A percentile compares a stretch with the other conserved stretches of the same genome.
phyloP scores from a whole-genome alignment of 306 rosid species.

The Clitoria ternatea region DNA sequence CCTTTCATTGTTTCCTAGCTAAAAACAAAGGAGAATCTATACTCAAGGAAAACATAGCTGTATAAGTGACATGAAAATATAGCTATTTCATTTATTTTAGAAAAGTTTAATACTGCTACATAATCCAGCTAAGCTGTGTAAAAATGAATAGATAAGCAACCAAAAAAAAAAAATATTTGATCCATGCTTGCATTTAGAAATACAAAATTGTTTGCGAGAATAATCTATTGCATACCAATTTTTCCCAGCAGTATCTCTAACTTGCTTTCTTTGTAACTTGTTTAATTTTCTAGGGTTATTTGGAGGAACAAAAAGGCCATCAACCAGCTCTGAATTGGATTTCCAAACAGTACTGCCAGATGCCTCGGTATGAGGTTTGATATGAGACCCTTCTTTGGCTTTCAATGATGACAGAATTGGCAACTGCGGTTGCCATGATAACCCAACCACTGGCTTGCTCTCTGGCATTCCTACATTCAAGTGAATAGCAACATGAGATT shows the following conservation, averaged over 20 bases:
- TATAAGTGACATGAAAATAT: background rate
- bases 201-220: background rate
- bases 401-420: conserved; percentile 40
- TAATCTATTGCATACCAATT: conserved; percentile 46
- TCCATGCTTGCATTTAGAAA: background rate
- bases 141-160: background rate
- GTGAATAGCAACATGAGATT: background rate
- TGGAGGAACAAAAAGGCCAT: conserved; percentile 78
- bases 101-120: background rate
- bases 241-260: conserved; percentile 68
- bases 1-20: background rate
- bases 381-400: conserved; percentile 8
- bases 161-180: background rate
- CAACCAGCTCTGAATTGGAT: conserved; percentile 61
- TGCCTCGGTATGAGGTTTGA: conserved; percentile 29
- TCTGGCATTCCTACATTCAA: conserved; percentile 41
- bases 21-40: background rate
- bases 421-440: conserved; percentile 77
- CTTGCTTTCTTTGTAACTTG: conserved; percentile 57
- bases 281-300: conserved; percentile 59
- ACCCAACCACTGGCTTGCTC: conserved; percentile 51
- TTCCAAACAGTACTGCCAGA: conserved; percentile 50
- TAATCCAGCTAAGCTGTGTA: background rate
- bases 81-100: background rate
- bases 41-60: background rate